A percentile compares a stretch with the other conserved stretches of the same genome.
phyloP scores from a whole-genome alignment of 306 rosid genomes.

The Sophora flavescens region DNA sequence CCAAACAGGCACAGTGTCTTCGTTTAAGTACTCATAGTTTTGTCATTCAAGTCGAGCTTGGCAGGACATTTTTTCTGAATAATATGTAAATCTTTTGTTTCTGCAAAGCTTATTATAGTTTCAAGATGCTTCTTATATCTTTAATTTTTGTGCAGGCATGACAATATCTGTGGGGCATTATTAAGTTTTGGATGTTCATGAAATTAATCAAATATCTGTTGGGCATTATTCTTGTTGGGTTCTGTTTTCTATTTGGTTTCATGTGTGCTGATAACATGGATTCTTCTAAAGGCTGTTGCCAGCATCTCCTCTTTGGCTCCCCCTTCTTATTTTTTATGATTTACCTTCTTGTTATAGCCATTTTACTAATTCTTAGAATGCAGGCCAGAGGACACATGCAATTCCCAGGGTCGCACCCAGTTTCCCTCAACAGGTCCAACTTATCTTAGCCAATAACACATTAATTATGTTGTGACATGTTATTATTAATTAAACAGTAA shows the following conservation, averaged over 20 bases:
- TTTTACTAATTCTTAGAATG: conserved; percentile 47
- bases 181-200: conserved; percentile 1
- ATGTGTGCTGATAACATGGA: conserved; percentile 19
- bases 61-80: conserved; percentile 1
- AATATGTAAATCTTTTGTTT: not conserved
- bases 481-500: conserved; percentile 22
- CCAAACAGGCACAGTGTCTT: conserved; percentile 11
- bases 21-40: conserved; percentile 6
- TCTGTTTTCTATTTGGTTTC: conserved; percentile 34
- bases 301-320: conserved; percentile 7
- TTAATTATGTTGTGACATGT: conserved; percentile 26
- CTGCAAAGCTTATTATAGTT: conserved; percentile 7
- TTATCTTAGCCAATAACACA: conserved; percentile 26
- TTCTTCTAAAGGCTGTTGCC: not conserved
- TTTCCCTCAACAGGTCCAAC: conserved; percentile 85
- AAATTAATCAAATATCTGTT: conserved; percentile 10
- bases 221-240: conserved; percentile 10
- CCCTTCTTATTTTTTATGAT: not conserved
- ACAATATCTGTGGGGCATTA: not conserved
- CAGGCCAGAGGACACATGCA: conserved; percentile 84
- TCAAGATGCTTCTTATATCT: conserved; percentile 22
- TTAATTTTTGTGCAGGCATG: conserved; percentile 17
- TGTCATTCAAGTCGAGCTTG: conserved; percentile 10
- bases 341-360: conserved; percentile 30
- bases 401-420: conserved; percentile 98